phyloP scores from a whole-genome alignment of 2,329 filamentous ascomycete genomes.

The Drechslerella coelobrocha region DNA sequence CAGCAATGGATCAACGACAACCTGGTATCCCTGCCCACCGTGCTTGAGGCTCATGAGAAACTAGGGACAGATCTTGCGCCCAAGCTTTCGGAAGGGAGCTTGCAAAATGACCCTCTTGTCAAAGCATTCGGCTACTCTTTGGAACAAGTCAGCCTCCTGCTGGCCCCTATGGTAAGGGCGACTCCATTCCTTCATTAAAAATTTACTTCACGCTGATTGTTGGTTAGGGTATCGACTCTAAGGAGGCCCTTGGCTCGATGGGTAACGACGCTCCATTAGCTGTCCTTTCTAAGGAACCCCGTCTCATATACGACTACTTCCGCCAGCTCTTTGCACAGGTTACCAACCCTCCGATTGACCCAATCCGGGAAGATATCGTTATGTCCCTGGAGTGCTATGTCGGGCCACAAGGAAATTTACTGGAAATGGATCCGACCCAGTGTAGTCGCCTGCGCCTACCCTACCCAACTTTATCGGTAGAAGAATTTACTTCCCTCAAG shows the following conservation, averaged over 20 bases:
- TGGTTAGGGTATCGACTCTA: conserved; percentile 78
- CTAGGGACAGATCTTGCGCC: conserved; percentile 69
- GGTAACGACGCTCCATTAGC: conserved; percentile 94
- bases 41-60: conserved; percentile 69
- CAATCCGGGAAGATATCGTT: conserved; percentile 94
- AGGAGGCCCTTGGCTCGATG: conserved; percentile 97
- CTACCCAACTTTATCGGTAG: conserved; percentile 85
- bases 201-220: conserved; percentile 18
- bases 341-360: conserved; percentile 96
- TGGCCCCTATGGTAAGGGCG: conserved; percentile 76
- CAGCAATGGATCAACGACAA: conserved; percentile 84
- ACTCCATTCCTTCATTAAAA: conserved; percentile 9
- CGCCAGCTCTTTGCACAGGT: conserved; percentile 96
- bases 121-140: conserved; percentile 92
- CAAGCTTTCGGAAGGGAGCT: conserved; percentile 70
- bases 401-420: conserved; percentile 89
- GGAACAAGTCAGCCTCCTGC: conserved; percentile 88
- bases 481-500: conserved; percentile 86
- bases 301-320: conserved; percentile 94
- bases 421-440: conserved; percentile 91
- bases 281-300: conserved; percentile 86
- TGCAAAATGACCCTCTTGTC: conserved; percentile 84
- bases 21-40: conserved; percentile 78
- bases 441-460: conserved; percentile 84
- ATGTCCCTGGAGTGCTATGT: conserved; percentile 98